Base-by-base conservation (phyloP, 2,329 filamentous ascomycete species). In the Trichoderma arundinaceum region DNA sequence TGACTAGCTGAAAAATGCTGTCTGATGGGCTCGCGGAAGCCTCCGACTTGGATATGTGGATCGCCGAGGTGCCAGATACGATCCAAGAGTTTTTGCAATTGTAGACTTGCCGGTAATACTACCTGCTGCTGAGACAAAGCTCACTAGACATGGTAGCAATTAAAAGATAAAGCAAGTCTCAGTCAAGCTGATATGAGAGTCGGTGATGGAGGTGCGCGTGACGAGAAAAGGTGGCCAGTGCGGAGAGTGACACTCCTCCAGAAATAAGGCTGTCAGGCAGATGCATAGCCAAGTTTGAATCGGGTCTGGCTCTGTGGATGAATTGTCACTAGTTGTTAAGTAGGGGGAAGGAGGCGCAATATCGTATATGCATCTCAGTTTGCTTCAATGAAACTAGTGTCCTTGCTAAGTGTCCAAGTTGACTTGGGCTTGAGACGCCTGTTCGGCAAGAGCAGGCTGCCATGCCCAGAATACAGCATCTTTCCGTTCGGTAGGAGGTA, bases 131-230 rank as follows among this genome's bases (percentile, higher is more conserved):
- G 13, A 51, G 35, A 32, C 46, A 8, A 9, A 10, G 6, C 35
- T 32, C n/a, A 13, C 1, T 51, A 35, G 22, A 12, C 9, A 51
- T 6, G 57, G 28, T 17, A 33, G 13, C 7, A 33, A 4, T 13
- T 13, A 32, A 9, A 4, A 10, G 19, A 32, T 12, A 49, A 41
- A 41, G 57, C 57, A 51, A 28, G 44, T 60, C 57, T 60, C 44
- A 41, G 13, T 32, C 13, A 17, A 17, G 15, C 38, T 38, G 41
- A n/a, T 17, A 35, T 7, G 13, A 13, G 33, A 60, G 44, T 41
- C 19, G 17, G 28, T 51, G 10, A 33, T 13, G 41, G 44, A 41
- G 22, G 57, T 28, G 22, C 57, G 57, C 35, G 44, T 60, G 57
- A 60, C 15, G 35, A 15, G 9, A 19, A 6, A 49, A 48, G 22